Evolutionary conservation across 768 basidiomycete species (phyloP).

Genomic region (Mycena latifolia): DNA sequence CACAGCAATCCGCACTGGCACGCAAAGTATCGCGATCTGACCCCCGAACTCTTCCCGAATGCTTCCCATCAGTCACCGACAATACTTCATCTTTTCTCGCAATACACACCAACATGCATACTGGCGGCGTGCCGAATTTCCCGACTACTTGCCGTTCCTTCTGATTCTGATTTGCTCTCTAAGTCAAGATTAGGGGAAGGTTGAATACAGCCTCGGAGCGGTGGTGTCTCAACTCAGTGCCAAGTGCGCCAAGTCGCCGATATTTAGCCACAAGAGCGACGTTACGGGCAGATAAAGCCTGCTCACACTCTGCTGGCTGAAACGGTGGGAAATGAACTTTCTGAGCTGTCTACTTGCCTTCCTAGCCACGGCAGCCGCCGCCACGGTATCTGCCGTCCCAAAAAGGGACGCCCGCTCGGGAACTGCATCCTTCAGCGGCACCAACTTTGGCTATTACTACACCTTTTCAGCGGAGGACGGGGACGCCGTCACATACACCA

Average conservation of each 20-base stretch:
- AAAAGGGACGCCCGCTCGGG: conserved; percentile 8
- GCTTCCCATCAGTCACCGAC: conserved; percentile 2
- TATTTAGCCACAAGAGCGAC: conserved; percentile 19
- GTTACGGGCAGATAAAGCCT: conserved; percentile 10
- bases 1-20: conserved; percentile 1
- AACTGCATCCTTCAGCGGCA: conserved; percentile 5
- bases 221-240: conserved; percentile 10
- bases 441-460: conserved; percentile 21
- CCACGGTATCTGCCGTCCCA: conserved; percentile 4
- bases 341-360: conserved; percentile 14
- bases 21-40: not conserved
- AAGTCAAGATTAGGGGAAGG: not conserved
- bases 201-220: conserved; percentile 4
- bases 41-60: conserved; percentile 12
- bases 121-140: conserved; percentile 8
- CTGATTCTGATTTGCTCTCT: conserved; percentile 3
- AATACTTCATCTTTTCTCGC: conserved; percentile 8
- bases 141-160: conserved; percentile 15
- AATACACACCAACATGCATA: conserved; percentile 8
- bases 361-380: conserved; percentile 6
- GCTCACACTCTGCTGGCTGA: conserved; percentile 4
- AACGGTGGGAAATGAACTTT: conserved; percentile 18
- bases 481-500: conserved; percentile 21
- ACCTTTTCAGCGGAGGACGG: conserved; percentile 18
- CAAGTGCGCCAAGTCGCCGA: conserved; percentile 11